A percentile compares a stretch with the other conserved stretches of the same genome.
Evolutionary conservation across 225 moss, liverwort and hornwort species (phyloP).

Genomic region (Straminergon stramineum): DNA sequence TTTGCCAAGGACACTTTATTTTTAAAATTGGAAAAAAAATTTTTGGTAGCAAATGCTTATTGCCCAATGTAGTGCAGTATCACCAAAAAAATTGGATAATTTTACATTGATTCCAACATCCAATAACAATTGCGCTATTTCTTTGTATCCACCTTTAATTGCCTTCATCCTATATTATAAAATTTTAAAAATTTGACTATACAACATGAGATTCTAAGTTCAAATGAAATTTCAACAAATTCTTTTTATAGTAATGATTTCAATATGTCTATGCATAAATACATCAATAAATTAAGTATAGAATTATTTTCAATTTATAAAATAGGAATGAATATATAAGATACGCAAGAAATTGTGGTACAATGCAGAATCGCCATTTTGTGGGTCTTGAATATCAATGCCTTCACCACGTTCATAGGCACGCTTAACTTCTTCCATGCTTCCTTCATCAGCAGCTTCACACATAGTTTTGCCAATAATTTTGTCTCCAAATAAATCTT

Average conservation of each 20-base stretch:
- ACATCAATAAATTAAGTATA: neutral
- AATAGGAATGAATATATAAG: neutral
- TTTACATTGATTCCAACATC: slow-evolving; percentile 42
- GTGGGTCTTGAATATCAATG: slow-evolving; percentile 54
- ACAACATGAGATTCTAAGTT: neutral
- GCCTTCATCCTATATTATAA: slow-evolving; percentile 32
- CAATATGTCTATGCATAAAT: neutral
- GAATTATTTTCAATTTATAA: too few relatives aligned
- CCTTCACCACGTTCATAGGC: slow-evolving; percentile 35
- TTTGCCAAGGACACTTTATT: too few relatives aligned
- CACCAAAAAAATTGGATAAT: slow-evolving; percentile 33
- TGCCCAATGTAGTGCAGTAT: slow-evolving; percentile 80
- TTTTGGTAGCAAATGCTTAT: slow-evolving; percentile 1
- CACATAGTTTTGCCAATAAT: slow-evolving; percentile 61
- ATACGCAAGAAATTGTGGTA: neutral
- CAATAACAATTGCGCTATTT: slow-evolving; percentile 46
- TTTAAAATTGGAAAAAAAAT: neutral
- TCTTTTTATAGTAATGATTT: too few relatives aligned
- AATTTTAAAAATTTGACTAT: too few relatives aligned
- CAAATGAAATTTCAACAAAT: neutral
- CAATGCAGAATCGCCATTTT: slow-evolving; percentile 60
- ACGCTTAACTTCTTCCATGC: slow-evolving; percentile 43
- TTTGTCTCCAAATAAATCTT: slow-evolving; percentile 56
- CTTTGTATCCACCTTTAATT: slow-evolving; percentile 45
- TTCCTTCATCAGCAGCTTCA: slow-evolving; percentile 60